phyloP scores from a whole-genome alignment of 73 alveolate genomes.

The Paraurostyla sp. region DNA sequence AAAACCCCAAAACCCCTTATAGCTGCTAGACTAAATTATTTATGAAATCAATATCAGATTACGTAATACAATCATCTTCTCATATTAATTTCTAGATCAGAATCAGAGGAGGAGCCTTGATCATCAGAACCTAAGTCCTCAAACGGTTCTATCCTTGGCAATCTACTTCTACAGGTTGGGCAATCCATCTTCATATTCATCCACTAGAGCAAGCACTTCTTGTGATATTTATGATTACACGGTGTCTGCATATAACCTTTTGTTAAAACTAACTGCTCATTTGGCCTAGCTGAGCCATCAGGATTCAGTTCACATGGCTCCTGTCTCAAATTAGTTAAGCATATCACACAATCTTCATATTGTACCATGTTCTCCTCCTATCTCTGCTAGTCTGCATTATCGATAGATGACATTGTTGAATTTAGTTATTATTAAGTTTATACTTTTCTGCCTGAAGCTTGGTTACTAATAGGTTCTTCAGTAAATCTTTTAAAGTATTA shows the following conservation, averaged over 20 bases:
- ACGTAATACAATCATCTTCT: no score
- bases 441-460: not conserved
- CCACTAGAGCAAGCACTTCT: conserved; percentile 63
- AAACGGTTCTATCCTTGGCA: conserved; percentile 40
- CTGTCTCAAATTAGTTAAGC: not conserved
- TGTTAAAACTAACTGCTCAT: not conserved
- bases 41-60: no score
- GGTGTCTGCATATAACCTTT: conserved; percentile 70
- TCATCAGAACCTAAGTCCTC: conserved; percentile 35
- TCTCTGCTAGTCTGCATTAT: not conserved
- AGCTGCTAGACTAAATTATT: no score
- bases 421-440: not conserved
- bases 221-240: conserved; percentile 65
- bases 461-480: no score
- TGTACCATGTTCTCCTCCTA: not conserved
- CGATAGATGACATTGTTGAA: not conserved
- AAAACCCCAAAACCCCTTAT: no score
- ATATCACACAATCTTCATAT: conserved; percentile 6
- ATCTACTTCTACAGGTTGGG: conserved; percentile 58
- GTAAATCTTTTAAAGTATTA: not conserved
- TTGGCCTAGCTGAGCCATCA: not conserved
- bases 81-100: conserved; percentile 40
- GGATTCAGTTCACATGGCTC: conserved; percentile 13
- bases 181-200: conserved; percentile 72
- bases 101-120: conserved; percentile 32